These are phyloP conservation scores for Micromonas pusilla DNA, from an alignment of 139 green algal species.

Conservation along the genomic window DNA sequence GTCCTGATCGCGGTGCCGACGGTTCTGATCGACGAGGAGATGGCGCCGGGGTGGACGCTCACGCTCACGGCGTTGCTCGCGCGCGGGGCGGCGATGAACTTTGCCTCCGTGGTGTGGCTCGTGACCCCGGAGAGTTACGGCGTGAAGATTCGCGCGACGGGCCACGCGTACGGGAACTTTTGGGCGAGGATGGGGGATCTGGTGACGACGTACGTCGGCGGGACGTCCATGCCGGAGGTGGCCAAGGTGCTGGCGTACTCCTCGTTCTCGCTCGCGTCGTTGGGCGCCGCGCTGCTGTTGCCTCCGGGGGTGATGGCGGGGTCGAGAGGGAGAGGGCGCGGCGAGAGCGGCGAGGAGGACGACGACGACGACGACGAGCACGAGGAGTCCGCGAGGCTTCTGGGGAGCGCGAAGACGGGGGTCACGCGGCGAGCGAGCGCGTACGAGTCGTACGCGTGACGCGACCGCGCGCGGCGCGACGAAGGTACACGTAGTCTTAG, in stretches of 20 bases:
- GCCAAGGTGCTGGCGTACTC: not conserved
- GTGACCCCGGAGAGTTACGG: not conserved
- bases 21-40: not conserved
- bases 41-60: not conserved
- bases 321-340: too few species aligned
- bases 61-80: conserved; percentile 7
- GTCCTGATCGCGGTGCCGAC: not conserved
- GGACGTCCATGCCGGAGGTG: not conserved
- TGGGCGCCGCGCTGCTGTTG: not conserved
- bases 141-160: not conserved
- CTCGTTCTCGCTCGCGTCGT: not conserved
- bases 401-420: too few species aligned
- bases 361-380: too few species aligned
- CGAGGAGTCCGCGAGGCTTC: too few species aligned
- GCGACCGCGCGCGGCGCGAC: too few species aligned
- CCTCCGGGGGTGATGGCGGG: not conserved
- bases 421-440: too few species aligned
- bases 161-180: not conserved
- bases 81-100: not conserved
- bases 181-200: not conserved
- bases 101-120: not conserved
- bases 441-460: too few species aligned
- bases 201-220: not conserved
- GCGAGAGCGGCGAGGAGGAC: too few species aligned
- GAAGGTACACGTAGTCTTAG: too few species aligned